Evolutionary conservation across 768 basidiomycete genomes (phyloP).

Genomic region (Trametes meyenii): DNA sequence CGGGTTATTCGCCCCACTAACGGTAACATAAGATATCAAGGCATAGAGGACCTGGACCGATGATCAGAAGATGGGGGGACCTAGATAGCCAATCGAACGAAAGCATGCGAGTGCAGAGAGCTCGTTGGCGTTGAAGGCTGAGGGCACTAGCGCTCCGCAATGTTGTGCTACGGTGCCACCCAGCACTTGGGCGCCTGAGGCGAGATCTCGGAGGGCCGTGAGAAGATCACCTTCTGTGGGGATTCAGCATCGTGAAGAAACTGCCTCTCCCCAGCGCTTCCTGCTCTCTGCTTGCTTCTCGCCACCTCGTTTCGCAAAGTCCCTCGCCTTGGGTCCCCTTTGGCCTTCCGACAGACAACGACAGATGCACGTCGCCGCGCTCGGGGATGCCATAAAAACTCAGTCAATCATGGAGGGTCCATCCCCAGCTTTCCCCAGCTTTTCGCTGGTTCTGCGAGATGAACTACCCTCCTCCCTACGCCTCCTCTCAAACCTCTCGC

Average conservation of each 20-base stretch:
- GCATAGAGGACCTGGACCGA: no score
- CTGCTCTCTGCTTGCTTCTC: neutral
- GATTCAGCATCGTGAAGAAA: neutral
- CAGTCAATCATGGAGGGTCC: neutral
- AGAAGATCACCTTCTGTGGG: conserved; percentile 1
- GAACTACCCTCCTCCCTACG: neutral
- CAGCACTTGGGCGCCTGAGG: neutral
- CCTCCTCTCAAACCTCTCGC: neutral
- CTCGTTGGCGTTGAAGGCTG: no score
- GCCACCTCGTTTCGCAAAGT: neutral
- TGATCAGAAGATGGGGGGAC: no score
- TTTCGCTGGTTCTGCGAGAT: conserved; percentile 3
- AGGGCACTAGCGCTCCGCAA: no score
- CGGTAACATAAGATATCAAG: no score
- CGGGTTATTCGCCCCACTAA: no score
- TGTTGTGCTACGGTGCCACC: neutral
- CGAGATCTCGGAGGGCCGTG: conserved; percentile 1
- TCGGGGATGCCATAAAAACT: neutral
- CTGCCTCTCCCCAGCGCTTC: neutral
- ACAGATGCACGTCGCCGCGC: neutral
- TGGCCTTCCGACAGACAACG: neutral
- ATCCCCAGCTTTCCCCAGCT: neutral
- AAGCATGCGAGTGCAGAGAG: no score
- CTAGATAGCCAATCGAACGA: no score
- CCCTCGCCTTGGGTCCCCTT: neutral